Percentiles rank a stretch among this genome's conserved stretches.
phyloP scores from a whole-genome alignment of 208 protist species.

The Leishmania gerbilli region DNA sequence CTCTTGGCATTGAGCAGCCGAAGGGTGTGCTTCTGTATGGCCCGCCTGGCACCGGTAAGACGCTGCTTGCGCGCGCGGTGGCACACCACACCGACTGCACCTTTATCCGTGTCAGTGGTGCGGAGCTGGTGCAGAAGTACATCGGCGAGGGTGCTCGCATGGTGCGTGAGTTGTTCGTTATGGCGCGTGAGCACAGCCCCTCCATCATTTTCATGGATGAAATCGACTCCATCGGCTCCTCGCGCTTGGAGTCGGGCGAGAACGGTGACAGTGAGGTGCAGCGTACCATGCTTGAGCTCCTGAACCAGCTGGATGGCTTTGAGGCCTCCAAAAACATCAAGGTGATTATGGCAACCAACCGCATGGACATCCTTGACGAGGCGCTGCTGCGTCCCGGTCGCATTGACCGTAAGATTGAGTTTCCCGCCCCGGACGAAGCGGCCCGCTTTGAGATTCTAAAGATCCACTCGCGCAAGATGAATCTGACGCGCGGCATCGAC shows the following conservation, averaged over 20 bases:
- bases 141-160: slow-evolving; percentile 99
- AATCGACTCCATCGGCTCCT: slow-evolving; percentile 99
- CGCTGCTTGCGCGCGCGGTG: slow-evolving; percentile 98
- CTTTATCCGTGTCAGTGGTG: slow-evolving; percentile 99
- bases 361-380: slow-evolving; percentile 99
- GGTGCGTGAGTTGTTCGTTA: slow-evolving; percentile 99
- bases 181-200: slow-evolving; percentile 99
- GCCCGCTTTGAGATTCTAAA: slow-evolving; percentile 98
- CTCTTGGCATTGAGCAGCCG: slow-evolving; percentile 99
- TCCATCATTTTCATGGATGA: slow-evolving; percentile 99
- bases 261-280: slow-evolving; percentile 98
- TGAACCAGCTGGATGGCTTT: slow-evolving; percentile 99
- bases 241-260: slow-evolving; percentile 89
- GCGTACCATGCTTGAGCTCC: slow-evolving; percentile 99
- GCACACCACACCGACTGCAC: slow-evolving; percentile 99
- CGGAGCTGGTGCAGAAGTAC: slow-evolving; percentile 99
- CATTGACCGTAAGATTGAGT: slow-evolving; percentile 99
- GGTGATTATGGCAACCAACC: slow-evolving; percentile 99
- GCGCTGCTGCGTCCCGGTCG: slow-evolving; percentile 99
- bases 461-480: slow-evolving; percentile 99
- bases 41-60: slow-evolving; percentile 97
- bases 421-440: slow-evolving; percentile 95
- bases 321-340: slow-evolving; percentile 99
- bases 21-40: slow-evolving; percentile 99
- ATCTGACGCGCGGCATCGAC: slow-evolving; percentile 99